Conservation (phyloP, 225 moss, liverwort and hornwort genomes). For the Polytrichum formosum region DNA sequence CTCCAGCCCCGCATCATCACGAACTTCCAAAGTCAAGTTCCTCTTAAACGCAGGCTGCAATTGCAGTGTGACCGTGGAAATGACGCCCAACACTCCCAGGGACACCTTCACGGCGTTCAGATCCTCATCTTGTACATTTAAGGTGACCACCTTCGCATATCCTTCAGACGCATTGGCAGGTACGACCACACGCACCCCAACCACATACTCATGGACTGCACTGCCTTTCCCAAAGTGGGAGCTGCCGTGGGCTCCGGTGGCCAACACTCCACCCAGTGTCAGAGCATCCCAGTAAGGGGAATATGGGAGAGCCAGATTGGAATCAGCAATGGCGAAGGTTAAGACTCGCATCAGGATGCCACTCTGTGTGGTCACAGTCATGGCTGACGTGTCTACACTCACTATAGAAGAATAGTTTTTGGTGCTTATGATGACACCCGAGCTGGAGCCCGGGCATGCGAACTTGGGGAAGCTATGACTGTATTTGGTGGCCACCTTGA, state of each 20-base stretch:
- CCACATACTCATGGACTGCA: conserved; percentile 31
- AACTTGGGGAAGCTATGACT: conserved; percentile 39
- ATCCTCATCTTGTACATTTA: conserved; percentile 22
- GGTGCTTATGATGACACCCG: conserved; percentile 35
- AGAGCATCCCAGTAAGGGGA: conserved; percentile 45
- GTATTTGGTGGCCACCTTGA: conserved; percentile 38
- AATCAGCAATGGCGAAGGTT: conserved; percentile 20
- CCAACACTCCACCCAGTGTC: conserved; percentile 38
- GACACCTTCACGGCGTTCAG: conserved; percentile 44
- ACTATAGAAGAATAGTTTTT: conserved; percentile 29
- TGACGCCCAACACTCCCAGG: conserved; percentile 45
- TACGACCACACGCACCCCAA: conserved; percentile 35
- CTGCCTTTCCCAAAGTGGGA: conserved; percentile 45
- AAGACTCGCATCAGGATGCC: conserved; percentile 38
- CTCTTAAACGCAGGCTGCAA: conserved; percentile 46
- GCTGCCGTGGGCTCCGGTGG: conserved; percentile 47
- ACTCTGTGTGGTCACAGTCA: conserved; percentile 34
- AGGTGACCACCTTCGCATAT: conserved; percentile 25
- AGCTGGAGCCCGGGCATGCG: conserved; percentile 37
- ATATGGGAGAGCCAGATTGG: conserved; percentile 28
- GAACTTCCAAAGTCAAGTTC: conserved; percentile 20
- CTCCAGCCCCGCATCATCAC: conserved; percentile 19
- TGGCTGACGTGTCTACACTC: conserved; percentile 11
- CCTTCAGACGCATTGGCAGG: conserved; percentile 38
- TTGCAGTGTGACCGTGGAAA: conserved; percentile 44